Evolutionary conservation across 805 yeast species (phyloP).

Genomic region (fission yeast (Schizosaccharomyces pombe)): ASM294v3 CU329670.1:4466001-4466500

Average conservation of each 20-base stretch:
- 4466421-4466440: neutral
- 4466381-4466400: neutral
- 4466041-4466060: constrained; percentile 84
- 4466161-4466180: constrained; percentile 51
- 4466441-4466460: neutral
- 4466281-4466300: neutral
- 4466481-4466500: neutral
- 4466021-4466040: constrained; percentile 68
- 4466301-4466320: neutral
- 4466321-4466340: neutral
- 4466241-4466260: constrained; percentile 87
- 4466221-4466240: constrained; percentile 38
- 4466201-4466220: constrained; percentile 28
- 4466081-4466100: constrained; percentile 41
- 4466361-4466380: neutral
- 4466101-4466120: constrained; percentile 49
- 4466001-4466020: constrained; percentile 73
- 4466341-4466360: neutral
- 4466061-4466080: constrained; percentile 46
- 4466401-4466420: neutral
- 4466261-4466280: constrained; percentile 38
- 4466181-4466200: constrained; percentile 43
- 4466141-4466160: constrained; percentile 62
- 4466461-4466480: neutral
- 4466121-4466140: constrained; percentile 62